Evolutionary conservation across 176 grass and related monocot species (phyloP).

Genomic region (Lolium rigidum): DNA sequence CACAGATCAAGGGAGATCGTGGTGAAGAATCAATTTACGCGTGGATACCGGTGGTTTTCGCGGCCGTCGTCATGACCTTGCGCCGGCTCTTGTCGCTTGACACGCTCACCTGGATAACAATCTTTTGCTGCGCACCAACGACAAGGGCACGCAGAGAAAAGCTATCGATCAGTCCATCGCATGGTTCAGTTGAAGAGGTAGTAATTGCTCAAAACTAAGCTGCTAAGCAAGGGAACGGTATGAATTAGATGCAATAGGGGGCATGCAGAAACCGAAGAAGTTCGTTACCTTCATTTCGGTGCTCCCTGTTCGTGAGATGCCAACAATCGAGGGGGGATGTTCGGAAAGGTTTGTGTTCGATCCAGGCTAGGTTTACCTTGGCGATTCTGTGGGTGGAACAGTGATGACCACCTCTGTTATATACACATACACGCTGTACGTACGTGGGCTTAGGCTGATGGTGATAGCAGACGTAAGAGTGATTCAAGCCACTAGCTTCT

Average conservation of each 20-base stretch:
- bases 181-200: too few relatives aligned
- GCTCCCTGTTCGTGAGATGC: background rate
- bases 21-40: background rate
- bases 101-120: conserved; percentile 61
- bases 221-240: too few relatives aligned
- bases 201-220: too few relatives aligned
- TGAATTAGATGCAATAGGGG: too few relatives aligned
- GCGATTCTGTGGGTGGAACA: background rate
- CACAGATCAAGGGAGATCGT: background rate
- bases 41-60: conserved; percentile 15
- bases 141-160: background rate
- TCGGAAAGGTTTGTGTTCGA: background rate
- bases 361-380: too few relatives aligned
- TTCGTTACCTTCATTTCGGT: conserved; percentile 39
- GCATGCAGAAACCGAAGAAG: background rate
- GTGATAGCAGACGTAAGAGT: background rate
- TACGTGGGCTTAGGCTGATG: background rate
- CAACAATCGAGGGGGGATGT: background rate
- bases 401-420: conserved; percentile 6
- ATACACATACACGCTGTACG: background rate
- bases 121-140: conserved; percentile 54
- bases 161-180: background rate
- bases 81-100: conserved; percentile 40
- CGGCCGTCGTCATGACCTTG: conserved; percentile 45
- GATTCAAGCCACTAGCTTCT: background rate